These are phyloP conservation scores for Emmonsia crescens DNA, from an alignment of 2,329 filamentous ascomycete genomes.

Conservation along the genomic window DNA sequence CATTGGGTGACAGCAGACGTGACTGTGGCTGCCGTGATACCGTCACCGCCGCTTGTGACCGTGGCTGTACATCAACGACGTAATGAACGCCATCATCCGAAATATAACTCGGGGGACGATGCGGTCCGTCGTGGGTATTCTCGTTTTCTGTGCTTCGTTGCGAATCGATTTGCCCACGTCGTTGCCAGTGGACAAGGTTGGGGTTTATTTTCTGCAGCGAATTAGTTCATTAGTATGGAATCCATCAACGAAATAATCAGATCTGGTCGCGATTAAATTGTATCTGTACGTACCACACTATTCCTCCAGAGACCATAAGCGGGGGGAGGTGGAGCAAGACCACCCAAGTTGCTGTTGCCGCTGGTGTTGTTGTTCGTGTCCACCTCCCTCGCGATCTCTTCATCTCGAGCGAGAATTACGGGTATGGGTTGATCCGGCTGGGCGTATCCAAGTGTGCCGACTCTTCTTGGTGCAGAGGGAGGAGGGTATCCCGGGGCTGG, in stretches of 20 bases:
- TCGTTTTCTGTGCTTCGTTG: conserved; percentile 12
- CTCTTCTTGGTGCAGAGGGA: conserved; percentile 37
- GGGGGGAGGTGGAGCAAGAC: conserved; percentile 50
- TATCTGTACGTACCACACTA: conserved; percentile 57
- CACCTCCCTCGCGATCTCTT: conserved; percentile 43
- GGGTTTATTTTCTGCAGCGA: conserved; percentile 58
- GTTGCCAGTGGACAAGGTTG: conserved; percentile 69
- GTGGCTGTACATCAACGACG: conserved; percentile 55
- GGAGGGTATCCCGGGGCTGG: conserved; percentile 28
- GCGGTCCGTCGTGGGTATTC: conserved; percentile 17
- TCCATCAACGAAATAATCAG: not conserved
- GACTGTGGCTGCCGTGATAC: not conserved
- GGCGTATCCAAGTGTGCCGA: conserved; percentile 53
- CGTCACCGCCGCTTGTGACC: conserved; percentile 37
- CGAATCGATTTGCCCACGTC: conserved; percentile 35
- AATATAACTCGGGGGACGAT: conserved; percentile 62
- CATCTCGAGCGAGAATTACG: conserved; percentile 63
- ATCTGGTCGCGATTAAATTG: not conserved
- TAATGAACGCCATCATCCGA: conserved; percentile 67
- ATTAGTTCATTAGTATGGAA: not conserved
- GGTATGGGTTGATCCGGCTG: conserved; percentile 63
- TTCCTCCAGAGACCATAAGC: conserved; percentile 78
- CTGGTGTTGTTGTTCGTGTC: not conserved
- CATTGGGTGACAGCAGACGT: not conserved
- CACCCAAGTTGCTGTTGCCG: conserved; percentile 24